Evolutionary conservation across 2,329 filamentous ascomycete genomes (phyloP), one percentile per base, ranked within the genome.

Genomic region (Ascosphaera pollenicola): DNA sequence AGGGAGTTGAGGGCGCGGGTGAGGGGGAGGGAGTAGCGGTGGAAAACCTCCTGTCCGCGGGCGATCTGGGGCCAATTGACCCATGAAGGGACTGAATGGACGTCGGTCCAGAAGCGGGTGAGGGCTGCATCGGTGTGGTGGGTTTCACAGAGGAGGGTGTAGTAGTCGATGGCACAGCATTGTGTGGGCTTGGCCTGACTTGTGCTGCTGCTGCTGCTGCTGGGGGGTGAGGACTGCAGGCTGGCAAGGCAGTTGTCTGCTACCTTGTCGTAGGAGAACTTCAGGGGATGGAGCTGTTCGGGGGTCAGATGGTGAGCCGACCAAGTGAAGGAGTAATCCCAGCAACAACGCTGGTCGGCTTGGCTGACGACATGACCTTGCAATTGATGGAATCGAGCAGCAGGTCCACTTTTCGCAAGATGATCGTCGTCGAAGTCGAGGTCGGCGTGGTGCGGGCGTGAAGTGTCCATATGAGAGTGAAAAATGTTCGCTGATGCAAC

Each of bases 1-100:
- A 35, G 21, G 16, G 10, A 35, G 35, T 19, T 36, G 15, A 18
- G n/a, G 28, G 10, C 21, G 17, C 10, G 10, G 13, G 24, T 17
- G 16, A 11, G 30, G 26, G 42, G 45, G 21, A 71, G 73, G 15
- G 71, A 77, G 53, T 84, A 85, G 28, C 79, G 70, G 53, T 81
- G 84, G 49, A 84, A 82, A 0, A 83, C 69, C 46, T 78, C 70
- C 51, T 87, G 79, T 0, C 79, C 80, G 48, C 79, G 64, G 42
- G 66, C 62, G 41, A 87, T 75, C 50, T 83, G 77, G 2, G 68
- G 67, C 78, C 78, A 85, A 51, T 84, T 72, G 2, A 85, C 79
- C 78, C 78, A 85, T 1, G 68, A 62, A 0, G 79, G 80, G 3
- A 82, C 56, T 0, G 66, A 73, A 41, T 72, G 75, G 41, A 78